Percentiles rank a stretch among this genome's conserved stretches.
Evolutionary conservation across 768 basidiomycete genomes (phyloP).

Genomic region (Rhodotorula paludigena): DNA sequence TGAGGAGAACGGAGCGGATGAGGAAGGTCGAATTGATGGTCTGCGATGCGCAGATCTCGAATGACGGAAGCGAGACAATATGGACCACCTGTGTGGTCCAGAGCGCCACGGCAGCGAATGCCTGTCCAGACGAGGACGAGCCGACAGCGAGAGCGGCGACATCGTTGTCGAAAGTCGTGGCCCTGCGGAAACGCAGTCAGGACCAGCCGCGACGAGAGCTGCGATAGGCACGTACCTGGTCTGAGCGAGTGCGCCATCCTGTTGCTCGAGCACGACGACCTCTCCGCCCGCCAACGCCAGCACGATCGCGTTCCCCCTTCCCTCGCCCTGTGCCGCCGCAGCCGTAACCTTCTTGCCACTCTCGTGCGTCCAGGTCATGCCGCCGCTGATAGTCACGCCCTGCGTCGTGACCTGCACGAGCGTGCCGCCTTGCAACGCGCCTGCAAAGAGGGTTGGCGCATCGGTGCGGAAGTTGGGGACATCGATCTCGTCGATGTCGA

Average conservation of each 20-base stretch:
- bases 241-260: slow-evolving; percentile 39
- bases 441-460: slow-evolving; percentile 61
- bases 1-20: slow-evolving; percentile 46
- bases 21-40: slow-evolving; percentile 52
- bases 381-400: slow-evolving; percentile 51
- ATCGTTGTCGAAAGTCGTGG: slow-evolving; percentile 48
- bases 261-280: slow-evolving; percentile 55
- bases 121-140: slow-evolving; percentile 54
- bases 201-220: no score
- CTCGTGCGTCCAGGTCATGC: slow-evolving; percentile 23
- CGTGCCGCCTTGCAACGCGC: slow-evolving; percentile 57
- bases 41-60: slow-evolving; percentile 39
- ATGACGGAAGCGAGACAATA: slow-evolving; percentile 53
- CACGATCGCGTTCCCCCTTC: slow-evolving; percentile 5
- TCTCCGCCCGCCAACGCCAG: slow-evolving; percentile 40
- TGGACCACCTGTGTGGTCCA: slow-evolving; percentile 67
- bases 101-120: slow-evolving; percentile 62
- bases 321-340: slow-evolving; percentile 18
- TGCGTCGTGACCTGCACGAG: slow-evolving; percentile 68
- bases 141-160: slow-evolving; percentile 67
- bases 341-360: slow-evolving; percentile 33
- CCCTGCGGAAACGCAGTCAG: neutral
- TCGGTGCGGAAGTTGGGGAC: slow-evolving; percentile 53
- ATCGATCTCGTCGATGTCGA: slow-evolving; percentile 52
- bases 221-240: neutral